Evolutionary conservation across 2,329 filamentous ascomycete genomes (phyloP), one percentile per base, ranked within the genome.

Genomic region (Pseudocercospora pini-densiflorae): DNA sequence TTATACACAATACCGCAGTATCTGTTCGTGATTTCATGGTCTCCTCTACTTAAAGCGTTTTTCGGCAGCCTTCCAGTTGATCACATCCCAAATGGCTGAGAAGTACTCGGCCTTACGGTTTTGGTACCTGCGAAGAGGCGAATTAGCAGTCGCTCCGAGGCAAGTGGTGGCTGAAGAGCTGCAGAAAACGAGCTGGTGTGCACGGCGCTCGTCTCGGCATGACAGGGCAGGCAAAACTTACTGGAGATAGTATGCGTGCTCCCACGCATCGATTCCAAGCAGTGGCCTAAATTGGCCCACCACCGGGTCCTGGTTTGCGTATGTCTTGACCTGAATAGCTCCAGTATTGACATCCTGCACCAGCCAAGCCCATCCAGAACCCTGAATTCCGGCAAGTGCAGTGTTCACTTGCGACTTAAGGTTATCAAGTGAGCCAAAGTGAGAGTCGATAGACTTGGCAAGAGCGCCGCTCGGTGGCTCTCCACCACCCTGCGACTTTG

Each of bases 51-150:
- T 73, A 68, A 77, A 74, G 64, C 76, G 72, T 73, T 76, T 75
- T 69, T 77, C 75, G 24, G 93, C 94, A 33, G 91, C 88, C 87
- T 93, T 93, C 94, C 94, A 97, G 89, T 97, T 97, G 80, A 97
- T 85, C 59, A 97, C 93, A 73, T 97, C 92, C 94, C 94, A 97
- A 79, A 97, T 91, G 66, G 92, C 92, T 75, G 87, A 87, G 82
- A 97, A 97, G 86, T 97, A 97, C 84, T 97, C 93, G 65, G 91
- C 93, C 89, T 97, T 97, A 81, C 93, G 90, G 86, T 97, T 97
- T 88, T 97, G 88, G 84, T 97, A 97, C n/a, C n/a, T n/a, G n/a
- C n/a, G n/a, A n/a, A n/a, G n/a, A n/a, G n/a, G n/a, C n/a, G n/a
- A n/a, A n/a, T n/a, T n/a, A 6, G 47, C 7, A 33, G 31, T 7